Evolutionary conservation across 2,329 filamentous ascomycete genomes (phyloP).

Genomic region (Phyllosticta citribraziliensis): DNA sequence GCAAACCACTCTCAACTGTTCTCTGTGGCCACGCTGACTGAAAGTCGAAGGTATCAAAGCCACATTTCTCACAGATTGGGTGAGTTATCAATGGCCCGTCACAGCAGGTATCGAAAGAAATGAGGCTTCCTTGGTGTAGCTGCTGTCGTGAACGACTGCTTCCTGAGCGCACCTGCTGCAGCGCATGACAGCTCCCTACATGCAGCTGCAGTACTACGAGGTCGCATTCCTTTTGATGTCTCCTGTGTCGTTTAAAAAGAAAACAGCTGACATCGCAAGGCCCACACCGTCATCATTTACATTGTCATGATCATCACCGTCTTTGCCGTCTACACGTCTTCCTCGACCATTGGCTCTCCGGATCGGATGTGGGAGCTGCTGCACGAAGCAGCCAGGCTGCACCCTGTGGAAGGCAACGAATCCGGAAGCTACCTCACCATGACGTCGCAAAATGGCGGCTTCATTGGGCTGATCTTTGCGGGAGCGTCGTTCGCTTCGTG

Average conservation of each 20-base stretch:
- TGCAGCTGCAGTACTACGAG: not conserved
- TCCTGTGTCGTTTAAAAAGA: too few relatives aligned
- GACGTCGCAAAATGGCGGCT: conserved; percentile 39
- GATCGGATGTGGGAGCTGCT: conserved; percentile 43
- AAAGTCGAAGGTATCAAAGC: not conserved
- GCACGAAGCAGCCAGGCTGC: conserved; percentile 32
- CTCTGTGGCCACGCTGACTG: not conserved
- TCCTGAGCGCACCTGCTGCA: too few relatives aligned
- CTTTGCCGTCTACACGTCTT: conserved; percentile 40
- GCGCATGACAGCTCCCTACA: too few relatives aligned
- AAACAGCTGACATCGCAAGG: not conserved
- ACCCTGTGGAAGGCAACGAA: conserved; percentile 44
- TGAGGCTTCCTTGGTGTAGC: not conserved
- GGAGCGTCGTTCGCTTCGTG: not conserved
- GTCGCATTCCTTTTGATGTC: not conserved
- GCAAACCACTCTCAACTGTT: conserved; percentile 7
- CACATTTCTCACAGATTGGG: conserved; percentile 19
- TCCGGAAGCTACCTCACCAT: conserved; percentile 47
- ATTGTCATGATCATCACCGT: conserved; percentile 47
- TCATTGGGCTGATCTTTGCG: conserved; percentile 7
- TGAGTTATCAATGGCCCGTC: not conserved
- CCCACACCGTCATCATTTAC: conserved; percentile 22
- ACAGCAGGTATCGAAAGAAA: not conserved
- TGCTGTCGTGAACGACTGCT: not conserved
- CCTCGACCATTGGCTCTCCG: conserved; percentile 39